Conservation (phyloP, 345 rosid species). For the Hibiscus tridactylites region DNA sequence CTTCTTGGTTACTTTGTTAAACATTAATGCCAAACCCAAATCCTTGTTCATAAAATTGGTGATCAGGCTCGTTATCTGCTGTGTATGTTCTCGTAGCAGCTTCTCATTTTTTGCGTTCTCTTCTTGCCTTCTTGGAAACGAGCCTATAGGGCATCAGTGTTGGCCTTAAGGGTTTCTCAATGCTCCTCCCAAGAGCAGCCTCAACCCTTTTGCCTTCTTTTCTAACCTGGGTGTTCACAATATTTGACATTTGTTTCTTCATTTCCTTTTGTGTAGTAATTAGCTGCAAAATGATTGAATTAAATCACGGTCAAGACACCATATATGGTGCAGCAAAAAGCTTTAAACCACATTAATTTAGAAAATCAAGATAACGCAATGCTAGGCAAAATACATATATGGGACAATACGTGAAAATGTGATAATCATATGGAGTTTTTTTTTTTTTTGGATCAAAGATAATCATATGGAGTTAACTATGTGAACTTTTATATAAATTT, state of each 20-base stretch:
- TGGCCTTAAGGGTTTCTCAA: constrained; percentile 68
- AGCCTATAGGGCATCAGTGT: constrained; percentile 73
- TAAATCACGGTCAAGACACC: background rate
- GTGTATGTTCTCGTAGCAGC: constrained; percentile 43
- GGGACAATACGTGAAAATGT: background rate
- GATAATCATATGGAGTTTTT: background rate
- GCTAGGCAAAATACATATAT: constrained; percentile 10
- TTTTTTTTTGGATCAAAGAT: too few species aligned
- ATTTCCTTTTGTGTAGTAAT: constrained; percentile 58
- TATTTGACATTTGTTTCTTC: constrained; percentile 67
- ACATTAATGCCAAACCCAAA: constrained; percentile 35
- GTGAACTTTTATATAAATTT: background rate
- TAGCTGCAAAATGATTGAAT: constrained; percentile 31
- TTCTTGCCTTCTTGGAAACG: constrained; percentile 79
- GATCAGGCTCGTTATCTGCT: constrained; percentile 46
- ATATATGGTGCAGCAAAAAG: background rate
- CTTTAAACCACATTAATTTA: background rate
- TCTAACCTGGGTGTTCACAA: constrained; percentile 39
- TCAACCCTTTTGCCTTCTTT: constrained; percentile 81
- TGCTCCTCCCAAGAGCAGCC: constrained; percentile 53
- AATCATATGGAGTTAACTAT: background rate
- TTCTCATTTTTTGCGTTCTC: constrained; percentile 58
- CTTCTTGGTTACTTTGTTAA: constrained; percentile 66
- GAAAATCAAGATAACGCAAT: background rate
- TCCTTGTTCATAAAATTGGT: constrained; percentile 59